phyloP scores from a whole-genome alignment of 1,139 yeast species.

The Hansenula lynferdii region DNA sequence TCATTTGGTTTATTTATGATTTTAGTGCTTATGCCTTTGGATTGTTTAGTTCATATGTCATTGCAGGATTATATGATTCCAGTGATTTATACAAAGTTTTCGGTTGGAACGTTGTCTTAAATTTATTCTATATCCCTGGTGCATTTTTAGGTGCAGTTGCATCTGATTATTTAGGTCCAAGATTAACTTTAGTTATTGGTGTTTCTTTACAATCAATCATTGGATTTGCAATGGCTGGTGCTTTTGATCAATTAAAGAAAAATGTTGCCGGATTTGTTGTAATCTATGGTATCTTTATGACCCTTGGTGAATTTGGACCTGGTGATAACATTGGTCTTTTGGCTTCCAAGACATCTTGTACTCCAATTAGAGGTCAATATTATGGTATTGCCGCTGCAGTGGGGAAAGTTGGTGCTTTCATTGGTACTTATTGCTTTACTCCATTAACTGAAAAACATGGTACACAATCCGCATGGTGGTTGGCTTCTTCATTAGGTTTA shows the following conservation, averaged over 20 bases:
- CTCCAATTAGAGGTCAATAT: constrained; percentile 86
- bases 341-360: constrained; percentile 82
- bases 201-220: constrained; percentile 67
- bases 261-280: constrained; percentile 78
- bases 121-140: constrained; percentile 87
- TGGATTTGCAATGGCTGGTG: constrained; percentile 85
- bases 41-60: constrained; percentile 68
- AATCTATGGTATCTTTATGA: constrained; percentile 78
- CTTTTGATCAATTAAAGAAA: constrained; percentile 47
- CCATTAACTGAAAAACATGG: constrained; percentile 53
- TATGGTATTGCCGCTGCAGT: constrained; percentile 89
- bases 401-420: constrained; percentile 91
- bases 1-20: constrained; percentile 90
- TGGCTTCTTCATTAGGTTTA: constrained; percentile 72
- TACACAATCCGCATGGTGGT: constrained; percentile 74
- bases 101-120: constrained; percentile 92
- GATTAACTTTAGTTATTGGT: constrained; percentile 69
- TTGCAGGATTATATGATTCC: constrained; percentile 54
- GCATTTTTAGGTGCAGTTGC: constrained; percentile 75
- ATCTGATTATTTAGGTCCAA: constrained; percentile 88
- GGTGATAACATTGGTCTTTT: constrained; percentile 89
- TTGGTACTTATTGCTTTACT: constrained; percentile 87
- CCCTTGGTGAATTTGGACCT: constrained; percentile 92
- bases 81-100: constrained; percentile 66
- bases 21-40: constrained; percentile 87